Evolutionary conservation across 148 eudicot species (phyloP).

Genomic region (Vaccinium corymbosum): DNA sequence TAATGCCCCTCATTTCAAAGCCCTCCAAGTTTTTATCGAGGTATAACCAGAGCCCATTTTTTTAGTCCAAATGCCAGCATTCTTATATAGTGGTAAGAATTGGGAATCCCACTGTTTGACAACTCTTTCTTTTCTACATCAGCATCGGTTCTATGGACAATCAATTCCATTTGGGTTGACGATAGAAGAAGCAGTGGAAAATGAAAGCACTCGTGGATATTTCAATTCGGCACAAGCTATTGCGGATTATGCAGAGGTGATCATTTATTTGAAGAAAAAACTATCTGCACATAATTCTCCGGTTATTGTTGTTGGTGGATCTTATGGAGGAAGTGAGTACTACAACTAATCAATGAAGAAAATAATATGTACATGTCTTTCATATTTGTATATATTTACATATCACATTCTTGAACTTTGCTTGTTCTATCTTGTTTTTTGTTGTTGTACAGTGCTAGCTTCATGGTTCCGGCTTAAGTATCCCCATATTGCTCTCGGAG

Average conservation of each 20-base stretch:
- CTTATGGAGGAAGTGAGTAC: slow-evolving; percentile 51
- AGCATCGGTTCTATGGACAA: slow-evolving; percentile 38
- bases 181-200: slow-evolving; percentile 14
- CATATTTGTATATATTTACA: not conserved
- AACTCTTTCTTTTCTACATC: not conserved
- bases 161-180: slow-evolving; percentile 26
- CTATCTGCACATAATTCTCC: slow-evolving; percentile 40
- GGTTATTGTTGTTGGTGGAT: slow-evolving; percentile 49
- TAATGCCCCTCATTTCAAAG: slow-evolving; percentile 23
- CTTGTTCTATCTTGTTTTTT: not conserved
- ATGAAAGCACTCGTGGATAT: slow-evolving; percentile 25
- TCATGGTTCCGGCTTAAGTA: slow-evolving; percentile 59
- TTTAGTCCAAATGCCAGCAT: not conserved
- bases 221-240: slow-evolving; percentile 54
- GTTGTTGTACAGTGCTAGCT: slow-evolving; percentile 39
- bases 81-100: too few species aligned
- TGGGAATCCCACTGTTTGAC: too few species aligned
- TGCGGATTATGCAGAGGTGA: slow-evolving; percentile 53
- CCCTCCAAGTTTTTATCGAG: slow-evolving; percentile 28
- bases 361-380: not conserved
- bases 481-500: slow-evolving; percentile 54
- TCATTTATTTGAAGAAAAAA: slow-evolving; percentile 31
- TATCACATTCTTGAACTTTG: not conserved
- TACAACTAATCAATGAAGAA: not conserved
- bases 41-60: not conserved